phyloP scores from a whole-genome alignment of 306 rosid species.

The Aeschynomene evenia region DNA sequence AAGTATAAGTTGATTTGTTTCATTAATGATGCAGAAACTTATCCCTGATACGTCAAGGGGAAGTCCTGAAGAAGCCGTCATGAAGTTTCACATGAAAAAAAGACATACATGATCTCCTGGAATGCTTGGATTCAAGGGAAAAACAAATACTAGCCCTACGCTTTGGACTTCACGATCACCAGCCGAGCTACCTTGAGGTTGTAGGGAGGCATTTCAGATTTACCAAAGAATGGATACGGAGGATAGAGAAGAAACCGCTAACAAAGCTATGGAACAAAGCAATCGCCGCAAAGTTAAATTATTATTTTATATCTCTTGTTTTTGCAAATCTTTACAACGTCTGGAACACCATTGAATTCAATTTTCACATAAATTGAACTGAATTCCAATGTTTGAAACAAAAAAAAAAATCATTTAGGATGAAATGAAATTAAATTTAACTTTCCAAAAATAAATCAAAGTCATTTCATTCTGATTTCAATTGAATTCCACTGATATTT shows the following conservation, averaged over 20 bases:
- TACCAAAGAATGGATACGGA: slow-evolving; percentile 67
- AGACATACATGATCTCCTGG: slow-evolving; percentile 51
- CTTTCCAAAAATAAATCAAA: too few relatives aligned
- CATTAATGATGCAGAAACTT: slow-evolving; percentile 49
- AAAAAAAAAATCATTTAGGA: too few relatives aligned
- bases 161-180: slow-evolving; percentile 61
- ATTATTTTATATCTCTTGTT: too few relatives aligned
- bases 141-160: slow-evolving; percentile 66
- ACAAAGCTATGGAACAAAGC: slow-evolving; percentile 53
- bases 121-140: slow-evolving; percentile 65
- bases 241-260: slow-evolving; percentile 69
- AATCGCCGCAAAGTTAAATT: slow-evolving; percentile 40
- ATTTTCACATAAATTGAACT: too few relatives aligned
- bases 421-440: too few relatives aligned
- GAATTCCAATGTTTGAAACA: too few relatives aligned
- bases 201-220: slow-evolving; percentile 62
- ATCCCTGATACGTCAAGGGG: slow-evolving; percentile 47
- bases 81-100: slow-evolving; percentile 59
- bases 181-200: slow-evolving; percentile 70
- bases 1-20: slow-evolving; percentile 21
- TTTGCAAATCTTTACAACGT: too few relatives aligned
- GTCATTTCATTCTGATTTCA: too few relatives aligned
- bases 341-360: too few relatives aligned
- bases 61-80: slow-evolving; percentile 67
- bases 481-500: too few relatives aligned